Conservation (phyloP, 768 basidiomycete species). For the Mycena albidolilacea region DNA sequence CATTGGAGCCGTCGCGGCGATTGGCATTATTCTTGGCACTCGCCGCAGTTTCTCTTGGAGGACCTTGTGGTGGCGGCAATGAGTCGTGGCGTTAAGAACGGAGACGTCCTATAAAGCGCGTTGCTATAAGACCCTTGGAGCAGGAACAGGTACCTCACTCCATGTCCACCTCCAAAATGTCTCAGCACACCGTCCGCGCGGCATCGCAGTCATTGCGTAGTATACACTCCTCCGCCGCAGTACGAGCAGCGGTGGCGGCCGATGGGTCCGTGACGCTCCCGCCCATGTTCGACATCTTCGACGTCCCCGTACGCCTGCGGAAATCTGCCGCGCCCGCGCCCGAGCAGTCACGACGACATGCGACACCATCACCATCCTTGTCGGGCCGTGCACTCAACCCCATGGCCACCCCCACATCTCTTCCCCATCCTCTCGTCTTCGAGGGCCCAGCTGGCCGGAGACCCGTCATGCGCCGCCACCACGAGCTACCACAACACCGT, state of each 20-base stretch:
- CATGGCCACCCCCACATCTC: background rate
- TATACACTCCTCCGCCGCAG: conserved; percentile 5
- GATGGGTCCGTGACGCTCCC: background rate
- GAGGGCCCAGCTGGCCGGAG: conserved; percentile 21
- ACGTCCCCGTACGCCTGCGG: conserved; percentile 17
- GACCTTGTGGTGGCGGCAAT: background rate
- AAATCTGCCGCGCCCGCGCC: background rate
- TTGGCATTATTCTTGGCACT: conserved; percentile 12
- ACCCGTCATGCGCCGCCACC: conserved; percentile 5
- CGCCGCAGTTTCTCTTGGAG: background rate
- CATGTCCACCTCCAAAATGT: conserved; percentile 18
- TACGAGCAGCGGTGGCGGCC: conserved; percentile 16
- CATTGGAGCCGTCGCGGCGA: conserved; percentile 5
- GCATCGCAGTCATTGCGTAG: conserved; percentile 12
- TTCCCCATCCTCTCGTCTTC: conserved; percentile 27
- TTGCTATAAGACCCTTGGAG: too few species aligned
- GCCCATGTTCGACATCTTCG: conserved; percentile 32
- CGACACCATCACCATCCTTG: background rate
- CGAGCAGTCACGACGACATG: background rate
- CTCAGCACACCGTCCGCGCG: conserved; percentile 19
- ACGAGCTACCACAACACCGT: background rate
- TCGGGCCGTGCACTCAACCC: background rate
- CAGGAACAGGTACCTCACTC: too few species aligned
- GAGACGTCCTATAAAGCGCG: background rate
- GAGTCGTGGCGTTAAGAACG: too few species aligned